Evolutionary conservation across 2,329 filamentous ascomycete species (phyloP), one percentile per base, ranked within the genome.

Genomic region (Hymenoscyphus albidus): DNA sequence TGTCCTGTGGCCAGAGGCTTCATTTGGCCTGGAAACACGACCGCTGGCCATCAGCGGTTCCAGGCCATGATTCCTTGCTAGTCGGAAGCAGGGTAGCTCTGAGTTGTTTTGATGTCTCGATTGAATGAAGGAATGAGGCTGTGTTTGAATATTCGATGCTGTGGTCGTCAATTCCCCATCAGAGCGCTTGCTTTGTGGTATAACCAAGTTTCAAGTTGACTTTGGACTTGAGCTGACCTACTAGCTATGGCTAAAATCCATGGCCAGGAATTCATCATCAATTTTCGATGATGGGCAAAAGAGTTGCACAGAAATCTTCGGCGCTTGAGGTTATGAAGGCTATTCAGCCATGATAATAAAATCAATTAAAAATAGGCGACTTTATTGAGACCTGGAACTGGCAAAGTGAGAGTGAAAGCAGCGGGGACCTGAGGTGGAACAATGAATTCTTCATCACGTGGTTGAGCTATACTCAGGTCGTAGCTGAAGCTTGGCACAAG

Each of bases 1-100:
- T 57, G 54, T 57, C 4, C 54, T 57, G 54, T n/a, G 32, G 54
- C 27, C 54, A 57, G 14, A 38, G 27, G 27, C 54, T 57, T 57
- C 27, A 57, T 57, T 57, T 57, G 54, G 54, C 54, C 27, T 9
- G 27, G 35, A 32, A 27, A 57, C 1, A 57, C 27, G 54, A 57
- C 27, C 54, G 27, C 22, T 27, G 32, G 31, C 27, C 27, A 27
- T n/a, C 13, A 51, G 44, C 44, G 12, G 44, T 22, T 51, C 44
- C 22, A 51, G 44, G n/a, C 44, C 44, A 51, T 51, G n/a, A 9
- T 22, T 51, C 7, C 18, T 12, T 22, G 44, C 18, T 51, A n/a
- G 12, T n/a, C 12, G 27, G 27, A 27, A 27, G 27, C 27, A 27
- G 27, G 18, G 18, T 51, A 51, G n/a, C n/a, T 51, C 6, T n/a